These are phyloP conservation scores for Umbelopsis ramanniana DNA, from an alignment of 192 early-diverging fungal genomes.

Conservation along the genomic window DNA sequence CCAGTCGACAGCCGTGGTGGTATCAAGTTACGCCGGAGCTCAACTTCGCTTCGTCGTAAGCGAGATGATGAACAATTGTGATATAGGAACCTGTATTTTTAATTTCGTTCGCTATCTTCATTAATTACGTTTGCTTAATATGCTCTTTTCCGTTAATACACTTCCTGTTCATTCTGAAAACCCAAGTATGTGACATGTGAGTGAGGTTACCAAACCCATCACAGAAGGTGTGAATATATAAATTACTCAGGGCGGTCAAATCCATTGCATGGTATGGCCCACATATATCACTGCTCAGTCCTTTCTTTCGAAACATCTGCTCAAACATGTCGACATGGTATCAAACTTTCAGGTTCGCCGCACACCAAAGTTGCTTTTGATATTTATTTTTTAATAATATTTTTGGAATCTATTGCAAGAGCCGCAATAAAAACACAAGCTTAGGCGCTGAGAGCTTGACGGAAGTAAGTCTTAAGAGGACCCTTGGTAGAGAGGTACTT, in stretches of 20 bases:
- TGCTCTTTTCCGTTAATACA: too few relatives aligned
- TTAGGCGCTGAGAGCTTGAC: conserved; percentile 27
- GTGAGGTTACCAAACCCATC: too few relatives aligned
- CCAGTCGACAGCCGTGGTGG: not conserved
- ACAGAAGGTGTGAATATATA: too few relatives aligned
- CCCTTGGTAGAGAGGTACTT: conserved; percentile 92
- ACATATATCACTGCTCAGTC: too few relatives aligned
- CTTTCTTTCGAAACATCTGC: too few relatives aligned
- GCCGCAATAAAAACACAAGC: conserved; percentile 2
- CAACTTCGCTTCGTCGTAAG: not conserved
- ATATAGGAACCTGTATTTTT: not conserved
- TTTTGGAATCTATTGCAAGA: conserved; percentile 7
- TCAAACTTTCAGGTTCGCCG: not conserved
- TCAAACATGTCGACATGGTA: too few relatives aligned
- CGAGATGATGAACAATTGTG: not conserved
- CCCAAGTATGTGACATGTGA: too few relatives aligned
- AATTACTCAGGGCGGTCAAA: too few relatives aligned
- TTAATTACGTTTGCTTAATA: not conserved
- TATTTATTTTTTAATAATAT: conserved; percentile 6
- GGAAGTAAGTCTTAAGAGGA: conserved; percentile 58
- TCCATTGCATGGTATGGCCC: too few relatives aligned
- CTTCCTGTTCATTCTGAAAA: too few relatives aligned
- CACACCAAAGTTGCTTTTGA: conserved; percentile 15
- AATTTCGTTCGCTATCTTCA: not conserved
- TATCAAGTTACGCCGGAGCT: not conserved